Conservation (phyloP, 306 rosid genomes). For the Prinsepia uniflora region DNA sequence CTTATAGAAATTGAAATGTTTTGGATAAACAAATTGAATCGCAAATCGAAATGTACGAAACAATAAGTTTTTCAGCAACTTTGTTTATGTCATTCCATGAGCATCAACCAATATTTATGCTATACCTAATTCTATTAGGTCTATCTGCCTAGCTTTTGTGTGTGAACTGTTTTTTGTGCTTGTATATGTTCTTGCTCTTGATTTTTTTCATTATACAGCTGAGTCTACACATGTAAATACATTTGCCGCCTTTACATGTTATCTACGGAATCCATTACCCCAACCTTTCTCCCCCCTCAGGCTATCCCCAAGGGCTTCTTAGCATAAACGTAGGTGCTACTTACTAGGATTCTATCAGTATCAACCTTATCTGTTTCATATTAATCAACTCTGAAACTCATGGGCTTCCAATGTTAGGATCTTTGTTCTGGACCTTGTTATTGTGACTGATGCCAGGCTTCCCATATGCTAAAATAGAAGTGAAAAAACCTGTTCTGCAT, state of each 20-base stretch:
- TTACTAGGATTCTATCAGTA: not conserved
- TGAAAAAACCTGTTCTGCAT: not conserved
- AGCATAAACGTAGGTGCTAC: not conserved
- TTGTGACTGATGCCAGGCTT: not conserved
- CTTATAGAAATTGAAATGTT: not conserved
- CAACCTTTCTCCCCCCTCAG: too few relatives aligned
- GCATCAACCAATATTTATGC: not conserved
- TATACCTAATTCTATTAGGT: not conserved
- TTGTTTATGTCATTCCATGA: not conserved
- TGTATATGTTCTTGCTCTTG: not conserved
- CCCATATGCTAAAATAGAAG: not conserved
- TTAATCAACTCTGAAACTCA: not conserved
- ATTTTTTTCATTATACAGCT: not conserved
- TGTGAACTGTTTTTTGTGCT: not conserved
- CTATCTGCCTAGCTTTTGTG: not conserved
- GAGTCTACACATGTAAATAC: not conserved
- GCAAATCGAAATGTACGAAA: not conserved
- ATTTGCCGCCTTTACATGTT: not conserved
- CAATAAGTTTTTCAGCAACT: not conserved
- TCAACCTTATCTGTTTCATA: not conserved
- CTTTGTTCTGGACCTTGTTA: not conserved
- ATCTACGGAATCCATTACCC: too few relatives aligned
- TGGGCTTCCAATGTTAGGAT: not conserved
- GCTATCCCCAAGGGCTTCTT: too few relatives aligned
- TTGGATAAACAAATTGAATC: too few relatives aligned